phyloP scores from a whole-genome alignment of 108 stramenopile genomes.

The Nitzschia putrida region DNA sequence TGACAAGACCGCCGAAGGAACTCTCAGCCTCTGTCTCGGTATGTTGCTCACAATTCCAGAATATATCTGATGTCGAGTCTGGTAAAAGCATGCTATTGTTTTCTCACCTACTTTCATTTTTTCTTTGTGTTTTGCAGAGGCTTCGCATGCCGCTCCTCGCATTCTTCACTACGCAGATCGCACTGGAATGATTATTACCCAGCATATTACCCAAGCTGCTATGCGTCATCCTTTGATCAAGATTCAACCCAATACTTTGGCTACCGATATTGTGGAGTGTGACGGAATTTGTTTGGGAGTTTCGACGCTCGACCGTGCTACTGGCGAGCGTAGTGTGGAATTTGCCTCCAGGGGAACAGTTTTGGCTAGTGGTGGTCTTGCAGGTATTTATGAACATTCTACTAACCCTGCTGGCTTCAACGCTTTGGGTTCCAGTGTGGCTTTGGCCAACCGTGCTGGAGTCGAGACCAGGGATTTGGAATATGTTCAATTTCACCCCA shows the following conservation, averaged over 20 bases:
- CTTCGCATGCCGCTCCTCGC: conserved; percentile 86
- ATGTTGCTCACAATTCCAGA: conserved; percentile 10
- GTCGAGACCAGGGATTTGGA: conserved; percentile 83
- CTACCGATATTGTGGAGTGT: conserved; percentile 78
- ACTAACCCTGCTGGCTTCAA: conserved; percentile 91
- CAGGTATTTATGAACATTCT: conserved; percentile 91
- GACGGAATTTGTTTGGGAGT: conserved; percentile 57
- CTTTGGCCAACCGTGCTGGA: conserved; percentile 68
- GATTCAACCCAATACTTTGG: conserved; percentile 72
- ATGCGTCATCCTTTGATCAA: conserved; percentile 82
- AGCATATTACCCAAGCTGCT: conserved; percentile 80
- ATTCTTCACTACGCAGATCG: conserved; percentile 91
- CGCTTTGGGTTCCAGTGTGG: conserved; percentile 88
- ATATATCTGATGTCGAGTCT: background rate
- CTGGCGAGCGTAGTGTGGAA: conserved; percentile 38
- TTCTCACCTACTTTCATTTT: background rate
- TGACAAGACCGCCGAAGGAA: conserved; percentile 57
- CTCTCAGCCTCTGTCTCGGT: conserved; percentile 56
- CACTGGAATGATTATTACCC: conserved; percentile 88
- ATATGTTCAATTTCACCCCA: conserved; percentile 97
- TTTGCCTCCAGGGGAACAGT: conserved; percentile 76
- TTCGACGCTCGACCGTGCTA: conserved; percentile 46
- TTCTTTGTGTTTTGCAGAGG: conserved; percentile 51
- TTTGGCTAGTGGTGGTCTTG: conserved; percentile 87
- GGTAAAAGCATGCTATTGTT: background rate